Base-by-base conservation (phyloP, 495 filamentous ascomycete species). In the Astrothelium macrocarpum region DNA sequence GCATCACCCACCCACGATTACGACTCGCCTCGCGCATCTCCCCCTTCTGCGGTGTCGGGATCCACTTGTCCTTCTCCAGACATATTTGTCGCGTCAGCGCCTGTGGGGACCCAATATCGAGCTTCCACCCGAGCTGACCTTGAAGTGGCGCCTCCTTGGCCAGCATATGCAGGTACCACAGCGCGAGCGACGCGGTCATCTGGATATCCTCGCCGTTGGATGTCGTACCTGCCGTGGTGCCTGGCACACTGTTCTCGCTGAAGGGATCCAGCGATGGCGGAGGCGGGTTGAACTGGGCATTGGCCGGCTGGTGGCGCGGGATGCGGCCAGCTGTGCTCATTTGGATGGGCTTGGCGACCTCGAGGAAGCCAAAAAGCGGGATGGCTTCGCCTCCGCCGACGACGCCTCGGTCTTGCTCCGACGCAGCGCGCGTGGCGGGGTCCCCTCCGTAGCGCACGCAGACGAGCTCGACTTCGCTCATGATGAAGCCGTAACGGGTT, bases 401-500 rank as follows among this genome's bases (percentile, higher is more conserved):
- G 62, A 80, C 84, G 36, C 87, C 87, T 61, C 88, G 88, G 5
- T 46, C 63, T 10, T 62, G 32, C 16, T 36, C 53, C 16, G 36
- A 56, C 12, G 49, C 49, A 11, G 68, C 58, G 39, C 66, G 62
- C 1, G 63, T 32, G 28, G 43, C 60, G 1, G 69, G 64, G 5
- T 68, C 67, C 1, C 72, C 72, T 29, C 74, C 75, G 66, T 68
- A 69, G 59, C 91, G 90, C 0, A 95, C 90, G 71, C 91, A 87
- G 32, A 96, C 85, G 14, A 96, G 87, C 77, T 96, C 91, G 70
- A 95, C 95, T 72, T 96, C 91, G 0, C 90, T 96, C 62, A 96
- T 85, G 70, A 96, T 93, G 78, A 95, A 96, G 32, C 91, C 91
- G 73, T 96, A 96, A 56, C 91, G 86, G 67, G 89, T 93, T 64